Base-by-base conservation (phyloP, 805 yeast species). In the Ogataea parapolymorpha region DNA sequence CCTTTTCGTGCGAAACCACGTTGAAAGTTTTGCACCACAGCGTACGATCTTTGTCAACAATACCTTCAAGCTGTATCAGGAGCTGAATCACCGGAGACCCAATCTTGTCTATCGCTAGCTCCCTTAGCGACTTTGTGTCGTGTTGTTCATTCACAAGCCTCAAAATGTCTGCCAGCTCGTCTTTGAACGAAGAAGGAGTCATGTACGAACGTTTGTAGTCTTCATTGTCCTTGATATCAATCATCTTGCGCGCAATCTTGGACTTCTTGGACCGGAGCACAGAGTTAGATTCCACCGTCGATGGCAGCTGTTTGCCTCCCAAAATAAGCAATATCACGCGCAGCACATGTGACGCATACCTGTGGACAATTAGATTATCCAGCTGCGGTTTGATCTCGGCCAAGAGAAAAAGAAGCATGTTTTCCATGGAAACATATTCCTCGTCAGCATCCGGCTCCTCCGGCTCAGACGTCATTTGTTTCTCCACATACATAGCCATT, bases 161-260 rank as follows among this genome's bases (percentile, higher is more conserved):
- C 25, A 84, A 56, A 10, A 83, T 48, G 14, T 72, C 74, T 36
- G 68, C 70, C 39, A 88, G 64, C 47, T 81, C 79, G 7, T 68
- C 69, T 50, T 79, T 82, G 60, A 86, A 86, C 0, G 85, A 69
- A 2, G 73, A 62, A 7, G 96, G 95, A 1, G 79, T 79, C 63
- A 79, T 85, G 58, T 77, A 85, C 0, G 81, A 67, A 43, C 75
- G 70, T 55, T 78, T 72, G 54, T 80, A 83, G 49, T 83, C 89
- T 12, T 80, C 82, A 46, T 74, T 82, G 60, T 86, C 95, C 54
- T 81, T 80, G 32, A 88, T 82, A 52, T 85, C 93, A 55, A 88
- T 86, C 95, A 87, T 86, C 59, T 89, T 89, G 61, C 98, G 79
- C 6, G 97, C 96, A 62, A 80, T 84, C 63, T 79, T 89, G 37